Percentiles rank a stretch among this genome's conserved stretches.
These are phyloP conservation scores for Serendipita vermifera DNA, from an alignment of 768 basidiomycete genomes.

Conservation along the genomic window DNA sequence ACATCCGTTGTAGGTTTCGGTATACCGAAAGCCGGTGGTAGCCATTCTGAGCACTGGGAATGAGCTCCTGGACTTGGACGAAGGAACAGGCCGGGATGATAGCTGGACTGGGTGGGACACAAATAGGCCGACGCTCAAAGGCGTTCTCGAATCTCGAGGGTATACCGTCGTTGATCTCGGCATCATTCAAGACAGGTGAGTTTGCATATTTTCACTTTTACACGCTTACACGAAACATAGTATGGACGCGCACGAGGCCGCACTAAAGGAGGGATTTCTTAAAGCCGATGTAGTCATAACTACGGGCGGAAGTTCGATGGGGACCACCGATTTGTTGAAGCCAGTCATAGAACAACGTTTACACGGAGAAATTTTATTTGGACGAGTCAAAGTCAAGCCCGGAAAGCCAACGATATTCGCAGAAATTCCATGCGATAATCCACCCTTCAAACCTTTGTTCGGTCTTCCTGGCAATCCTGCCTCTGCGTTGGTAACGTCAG, in stretches of 20 bases:
- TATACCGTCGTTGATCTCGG: slow-evolving; percentile 72
- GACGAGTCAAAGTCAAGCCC: slow-evolving; percentile 65
- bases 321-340: slow-evolving; percentile 73
- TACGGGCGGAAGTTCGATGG: slow-evolving; percentile 89
- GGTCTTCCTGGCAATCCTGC: slow-evolving; percentile 86
- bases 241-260: slow-evolving; percentile 42
- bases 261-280: slow-evolving; percentile 44
- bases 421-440: slow-evolving; percentile 39
- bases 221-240: slow-evolving; percentile 24
- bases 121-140: slow-evolving; percentile 66
- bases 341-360: slow-evolving; percentile 79
- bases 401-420: slow-evolving; percentile 91
- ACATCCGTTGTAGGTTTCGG: slow-evolving; percentile 65
- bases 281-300: slow-evolving; percentile 64
- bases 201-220: background rate
- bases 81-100: background rate
- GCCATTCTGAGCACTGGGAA: slow-evolving; percentile 80
- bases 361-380: slow-evolving; percentile 68
- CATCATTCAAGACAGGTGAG: slow-evolving; percentile 62
- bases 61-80: slow-evolving; percentile 52
- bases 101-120: slow-evolving; percentile 71
- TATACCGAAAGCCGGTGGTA: slow-evolving; percentile 58
- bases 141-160: slow-evolving; percentile 56
- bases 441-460: slow-evolving; percentile 51
- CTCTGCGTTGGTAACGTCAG: slow-evolving; percentile 58